Conservation (phyloP, 2,329 filamentous ascomycete species). For the Diaporthe sp. region DNA sequence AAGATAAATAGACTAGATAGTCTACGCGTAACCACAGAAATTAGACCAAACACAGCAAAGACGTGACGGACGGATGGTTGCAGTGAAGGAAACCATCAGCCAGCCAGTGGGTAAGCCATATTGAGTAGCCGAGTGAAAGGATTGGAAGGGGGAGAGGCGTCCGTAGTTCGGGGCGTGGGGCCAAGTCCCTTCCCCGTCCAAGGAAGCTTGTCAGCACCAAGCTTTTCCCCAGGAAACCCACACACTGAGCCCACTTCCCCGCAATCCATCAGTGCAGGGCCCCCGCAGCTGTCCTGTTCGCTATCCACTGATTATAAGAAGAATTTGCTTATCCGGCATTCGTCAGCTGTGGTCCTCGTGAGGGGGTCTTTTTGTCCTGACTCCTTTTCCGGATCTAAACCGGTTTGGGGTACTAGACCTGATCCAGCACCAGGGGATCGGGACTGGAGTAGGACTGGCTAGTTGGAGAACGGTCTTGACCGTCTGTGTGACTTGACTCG, state of each 20-base stretch:
- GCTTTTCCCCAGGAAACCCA: conserved; percentile 9
- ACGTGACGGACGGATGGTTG: neutral
- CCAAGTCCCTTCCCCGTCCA: neutral
- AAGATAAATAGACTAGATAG: neutral
- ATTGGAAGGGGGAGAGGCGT: neutral
- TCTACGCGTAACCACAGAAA: conserved; percentile 2
- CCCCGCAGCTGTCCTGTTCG: neutral
- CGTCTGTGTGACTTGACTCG: conserved; percentile 12
- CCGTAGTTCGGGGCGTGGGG: neutral
- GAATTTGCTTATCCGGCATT: neutral
- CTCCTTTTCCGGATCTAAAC: neutral
- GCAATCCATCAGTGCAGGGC: neutral
- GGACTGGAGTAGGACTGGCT: neutral
- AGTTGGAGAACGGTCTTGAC: neutral
- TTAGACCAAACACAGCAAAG: neutral
- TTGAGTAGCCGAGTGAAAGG: neutral
- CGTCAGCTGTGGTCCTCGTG: neutral
- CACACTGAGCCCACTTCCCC: conserved; percentile 14
- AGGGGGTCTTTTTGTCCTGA: neutral
- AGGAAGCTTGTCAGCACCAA: conserved; percentile 23
- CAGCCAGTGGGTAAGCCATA: neutral
- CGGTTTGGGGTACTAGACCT: neutral
- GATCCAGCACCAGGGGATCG: neutral
- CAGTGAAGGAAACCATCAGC: neutral
- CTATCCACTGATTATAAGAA: neutral